phyloP scores from a whole-genome alignment of 495 filamentous ascomycete species.

The Jackrogersella minutella region DNA sequence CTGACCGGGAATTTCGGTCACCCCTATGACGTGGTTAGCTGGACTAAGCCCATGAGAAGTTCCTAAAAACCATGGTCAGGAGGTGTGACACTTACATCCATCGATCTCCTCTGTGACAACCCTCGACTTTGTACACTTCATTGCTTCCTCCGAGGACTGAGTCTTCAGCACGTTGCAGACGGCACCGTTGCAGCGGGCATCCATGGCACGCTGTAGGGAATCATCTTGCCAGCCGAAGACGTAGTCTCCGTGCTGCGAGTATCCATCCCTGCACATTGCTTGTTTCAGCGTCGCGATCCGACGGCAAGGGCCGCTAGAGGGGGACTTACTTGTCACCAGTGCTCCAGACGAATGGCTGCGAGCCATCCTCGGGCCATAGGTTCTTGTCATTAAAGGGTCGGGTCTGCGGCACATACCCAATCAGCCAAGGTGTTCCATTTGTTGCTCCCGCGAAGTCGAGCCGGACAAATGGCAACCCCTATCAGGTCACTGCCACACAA shows the following conservation, averaged over 20 bases:
- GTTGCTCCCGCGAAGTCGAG: neutral
- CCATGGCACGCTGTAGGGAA: conserved; percentile 51
- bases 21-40: conserved; percentile 39
- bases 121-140: conserved; percentile 51
- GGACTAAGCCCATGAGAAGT: neutral
- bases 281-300: conserved; percentile 10
- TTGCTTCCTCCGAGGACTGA: conserved; percentile 47
- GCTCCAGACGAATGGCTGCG: conserved; percentile 46
- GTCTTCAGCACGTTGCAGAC: conserved; percentile 47
- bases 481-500: neutral
- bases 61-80: neutral
- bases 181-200: conserved; percentile 47
- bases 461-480: no score
- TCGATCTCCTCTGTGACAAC: conserved; percentile 53
- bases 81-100: conserved; percentile 51
- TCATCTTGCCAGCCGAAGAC: conserved; percentile 53
- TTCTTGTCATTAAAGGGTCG: conserved; percentile 46
- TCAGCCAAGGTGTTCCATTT: conserved; percentile 15
- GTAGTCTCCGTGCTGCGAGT: conserved; percentile 52
- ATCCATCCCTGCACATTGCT: conserved; percentile 42
- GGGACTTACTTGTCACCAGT: conserved; percentile 44
- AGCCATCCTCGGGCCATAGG: conserved; percentile 49
- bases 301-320: conserved; percentile 10
- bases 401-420: conserved; percentile 34
- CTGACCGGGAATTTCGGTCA: conserved; percentile 38